Conservation (phyloP, 192 early-diverging fungal genomes). For the Rhizoclosmatium sp. region DNA sequence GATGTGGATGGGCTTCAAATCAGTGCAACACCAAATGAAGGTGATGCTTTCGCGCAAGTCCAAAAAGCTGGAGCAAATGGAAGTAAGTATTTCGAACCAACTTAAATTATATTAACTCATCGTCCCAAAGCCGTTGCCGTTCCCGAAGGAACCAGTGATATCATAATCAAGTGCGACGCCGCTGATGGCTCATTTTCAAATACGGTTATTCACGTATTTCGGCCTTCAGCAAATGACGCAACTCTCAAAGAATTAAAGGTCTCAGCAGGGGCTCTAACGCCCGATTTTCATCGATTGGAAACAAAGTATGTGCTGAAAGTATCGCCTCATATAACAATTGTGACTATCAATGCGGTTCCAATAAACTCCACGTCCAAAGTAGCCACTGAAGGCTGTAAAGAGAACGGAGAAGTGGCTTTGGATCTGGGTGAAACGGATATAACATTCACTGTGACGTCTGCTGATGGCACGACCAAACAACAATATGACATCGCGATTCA, state of each 20-base stretch:
- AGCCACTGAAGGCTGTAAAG: neutral
- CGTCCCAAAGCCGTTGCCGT: conserved; percentile 32
- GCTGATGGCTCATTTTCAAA: conserved; percentile 49
- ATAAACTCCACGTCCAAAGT: conserved; percentile 31
- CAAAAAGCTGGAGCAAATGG: conserved; percentile 43
- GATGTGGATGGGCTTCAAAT: conserved; percentile 46
- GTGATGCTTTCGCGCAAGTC: conserved; percentile 57
- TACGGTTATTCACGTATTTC: conserved; percentile 43
- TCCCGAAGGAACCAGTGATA: conserved; percentile 40
- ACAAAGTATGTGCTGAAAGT: conserved; percentile 42
- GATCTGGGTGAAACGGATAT: conserved; percentile 35
- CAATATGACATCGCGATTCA: conserved; percentile 32
- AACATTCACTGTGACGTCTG: conserved; percentile 36
- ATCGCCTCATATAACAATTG: neutral
- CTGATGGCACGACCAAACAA: conserved; percentile 22
- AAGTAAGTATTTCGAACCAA: conserved; percentile 23
- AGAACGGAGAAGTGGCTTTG: neutral
- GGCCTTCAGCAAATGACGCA: conserved; percentile 50
- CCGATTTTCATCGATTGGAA: conserved; percentile 51
- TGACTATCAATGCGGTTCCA: conserved; percentile 3
- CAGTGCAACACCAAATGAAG: conserved; percentile 45
- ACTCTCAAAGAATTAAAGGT: conserved; percentile 42
- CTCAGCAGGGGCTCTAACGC: conserved; percentile 38
- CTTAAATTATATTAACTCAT: neutral
- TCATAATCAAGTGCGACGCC: conserved; percentile 59